Evolutionary conservation across 805 yeast species (phyloP).

Genomic region (Monosporozyma servazzii): DNA sequence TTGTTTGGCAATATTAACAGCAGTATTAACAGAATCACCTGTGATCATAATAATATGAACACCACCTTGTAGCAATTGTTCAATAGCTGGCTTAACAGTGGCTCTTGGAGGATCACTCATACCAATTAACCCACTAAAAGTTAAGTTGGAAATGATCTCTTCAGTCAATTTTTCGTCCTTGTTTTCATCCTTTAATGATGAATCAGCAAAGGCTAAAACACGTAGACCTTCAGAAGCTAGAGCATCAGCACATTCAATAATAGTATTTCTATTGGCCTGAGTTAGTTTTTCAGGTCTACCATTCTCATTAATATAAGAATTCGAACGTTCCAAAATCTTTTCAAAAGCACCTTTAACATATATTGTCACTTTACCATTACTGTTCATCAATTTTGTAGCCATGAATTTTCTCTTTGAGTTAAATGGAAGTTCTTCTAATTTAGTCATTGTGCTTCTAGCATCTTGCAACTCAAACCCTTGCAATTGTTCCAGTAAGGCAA

Average conservation of each 20-base stretch:
- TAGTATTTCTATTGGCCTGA: constrained; percentile 37
- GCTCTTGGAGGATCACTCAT: constrained; percentile 98
- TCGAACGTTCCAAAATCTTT: constrained; percentile 51
- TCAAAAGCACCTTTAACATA: constrained; percentile 90
- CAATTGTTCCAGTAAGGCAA: constrained; percentile 74
- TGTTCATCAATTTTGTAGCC: constrained; percentile 64
- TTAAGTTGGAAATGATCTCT: constrained; percentile 47
- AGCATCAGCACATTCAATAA: constrained; percentile 47
- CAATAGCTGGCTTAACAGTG: constrained; percentile 66
- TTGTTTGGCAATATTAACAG: constrained; percentile 72
- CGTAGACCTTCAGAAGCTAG: constrained; percentile 82
- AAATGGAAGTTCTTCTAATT: constrained; percentile 73
- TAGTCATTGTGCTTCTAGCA: constrained; percentile 44
- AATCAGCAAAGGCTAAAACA: constrained; percentile 69
- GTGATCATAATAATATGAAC: constrained; percentile 98
- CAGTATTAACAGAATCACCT: constrained; percentile 86
- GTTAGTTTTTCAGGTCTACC: constrained; percentile 56
- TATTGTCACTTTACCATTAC: constrained; percentile 50
- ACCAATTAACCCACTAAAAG: constrained; percentile 81
- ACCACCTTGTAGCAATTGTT: constrained; percentile 77
- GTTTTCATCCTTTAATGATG: constrained; percentile 26
- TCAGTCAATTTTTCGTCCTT: constrained; percentile 25
- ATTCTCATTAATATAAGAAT: constrained; percentile 46
- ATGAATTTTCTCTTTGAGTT: constrained; percentile 77
- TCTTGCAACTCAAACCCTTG: constrained; percentile 66